Evolutionary conservation across 2,329 filamentous ascomycete genomes (phyloP).

Genomic region (Exophiala aquamarina): DNA sequence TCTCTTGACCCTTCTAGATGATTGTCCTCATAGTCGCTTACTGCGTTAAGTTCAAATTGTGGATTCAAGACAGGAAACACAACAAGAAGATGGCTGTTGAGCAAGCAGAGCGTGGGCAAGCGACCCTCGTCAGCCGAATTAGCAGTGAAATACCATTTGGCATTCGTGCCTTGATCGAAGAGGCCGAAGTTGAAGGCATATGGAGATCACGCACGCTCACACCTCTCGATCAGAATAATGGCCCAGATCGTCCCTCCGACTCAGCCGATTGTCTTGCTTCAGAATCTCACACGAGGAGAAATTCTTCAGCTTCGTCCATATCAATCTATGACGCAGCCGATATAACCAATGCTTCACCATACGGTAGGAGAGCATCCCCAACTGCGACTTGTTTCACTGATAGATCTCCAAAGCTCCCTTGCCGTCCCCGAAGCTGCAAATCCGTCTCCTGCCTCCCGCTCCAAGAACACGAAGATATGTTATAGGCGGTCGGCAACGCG

Average conservation of each 20-base stretch:
- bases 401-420: no score
- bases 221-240: background rate
- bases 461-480: constrained; percentile 17
- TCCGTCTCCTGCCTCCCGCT: background rate
- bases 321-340: constrained; percentile 7
- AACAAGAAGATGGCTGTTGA: constrained; percentile 62
- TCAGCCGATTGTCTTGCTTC: no score
- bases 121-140: constrained; percentile 53
- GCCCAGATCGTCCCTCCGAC: no score
- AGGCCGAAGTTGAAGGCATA: constrained; percentile 81
- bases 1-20: constrained; percentile 38
- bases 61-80: constrained; percentile 57
- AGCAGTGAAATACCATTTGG: constrained; percentile 76
- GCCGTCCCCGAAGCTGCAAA: background rate
- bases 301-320: constrained; percentile 12
- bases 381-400: background rate
- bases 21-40: constrained; percentile 68
- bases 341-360: constrained; percentile 7
- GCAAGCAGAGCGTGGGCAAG: constrained; percentile 50
- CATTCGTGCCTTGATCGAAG: constrained; percentile 78
- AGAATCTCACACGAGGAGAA: background rate
- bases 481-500: constrained; percentile 14
- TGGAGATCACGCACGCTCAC: constrained; percentile 62
- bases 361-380: constrained; percentile 6
- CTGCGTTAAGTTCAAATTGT: constrained; percentile 58